These are phyloP conservation scores for Balansia obtecta DNA, from an alignment of 2,329 filamentous ascomycete species.

Conservation along the genomic window DNA sequence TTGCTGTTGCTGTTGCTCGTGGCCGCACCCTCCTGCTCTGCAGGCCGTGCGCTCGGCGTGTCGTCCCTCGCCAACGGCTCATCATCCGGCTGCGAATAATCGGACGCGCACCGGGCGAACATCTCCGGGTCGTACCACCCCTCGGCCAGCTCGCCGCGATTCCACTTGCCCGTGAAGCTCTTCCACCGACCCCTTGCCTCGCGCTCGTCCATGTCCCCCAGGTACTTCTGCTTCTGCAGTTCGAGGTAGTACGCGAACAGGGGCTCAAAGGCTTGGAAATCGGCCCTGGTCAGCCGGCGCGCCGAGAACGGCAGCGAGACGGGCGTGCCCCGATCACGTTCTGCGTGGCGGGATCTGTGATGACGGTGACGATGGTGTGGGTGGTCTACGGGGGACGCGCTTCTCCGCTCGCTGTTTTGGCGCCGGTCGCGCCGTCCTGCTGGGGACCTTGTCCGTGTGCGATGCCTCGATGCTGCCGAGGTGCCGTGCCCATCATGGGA, in stretches of 20 bases:
- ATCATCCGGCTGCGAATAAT: conserved; percentile 7
- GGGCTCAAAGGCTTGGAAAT: conserved; percentile 52
- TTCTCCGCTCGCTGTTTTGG: not conserved
- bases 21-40: conserved; percentile 12
- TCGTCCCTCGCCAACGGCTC: conserved; percentile 7
- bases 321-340: not conserved
- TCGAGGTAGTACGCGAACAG: conserved; percentile 78
- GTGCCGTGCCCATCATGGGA: not conserved
- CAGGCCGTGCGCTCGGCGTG: conserved; percentile 2
- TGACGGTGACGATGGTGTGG: conserved; percentile 15
- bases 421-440: not conserved
- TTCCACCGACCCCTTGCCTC: conserved; percentile 83
- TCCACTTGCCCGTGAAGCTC: conserved; percentile 87
- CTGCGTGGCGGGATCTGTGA: conserved; percentile 4
- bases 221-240: conserved; percentile 66
- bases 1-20: conserved; percentile 25
- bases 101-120: conserved; percentile 30
- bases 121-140: conserved; percentile 86
- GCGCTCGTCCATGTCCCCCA: conserved; percentile 58
- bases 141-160: conserved; percentile 71
- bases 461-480: not conserved
- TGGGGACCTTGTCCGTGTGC: not conserved
- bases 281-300: conserved; percentile 52
- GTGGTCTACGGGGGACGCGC: conserved; percentile 8
- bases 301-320: conserved; percentile 51